Evolutionary conservation across 345 rosid species (phyloP).

Genomic region (Dimocarpus longan): DNA sequence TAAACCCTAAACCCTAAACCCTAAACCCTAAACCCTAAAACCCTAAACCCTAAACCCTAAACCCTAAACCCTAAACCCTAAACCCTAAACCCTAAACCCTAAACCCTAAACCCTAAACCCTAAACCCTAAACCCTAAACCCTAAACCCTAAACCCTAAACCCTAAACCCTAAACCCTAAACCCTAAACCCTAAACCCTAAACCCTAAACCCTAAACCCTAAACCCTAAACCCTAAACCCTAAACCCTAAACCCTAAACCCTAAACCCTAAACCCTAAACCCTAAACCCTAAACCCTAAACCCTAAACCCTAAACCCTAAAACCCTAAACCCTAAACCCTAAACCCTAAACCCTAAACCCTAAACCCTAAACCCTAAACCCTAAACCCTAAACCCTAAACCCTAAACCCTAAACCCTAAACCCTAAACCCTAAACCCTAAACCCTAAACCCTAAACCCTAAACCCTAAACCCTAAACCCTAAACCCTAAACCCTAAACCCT

Average conservation of each 20-base stretch:
- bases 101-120: conserved; percentile 4
- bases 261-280: not conserved
- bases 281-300: not conserved
- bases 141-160: conserved; percentile 1
- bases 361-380: not conserved
- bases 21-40: not conserved
- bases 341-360: conserved; percentile 7
- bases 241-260: not conserved
- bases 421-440: not conserved
- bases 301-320: not conserved
- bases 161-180: conserved; percentile 4
- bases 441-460: conserved; percentile 7
- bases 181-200: conserved; percentile 3
- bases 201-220: conserved; percentile 3
- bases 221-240: conserved; percentile 2
- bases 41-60: conserved; percentile 17
- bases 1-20: not conserved
- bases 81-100: conserved; percentile 4
- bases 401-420: conserved; percentile 8
- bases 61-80: conserved; percentile 10
- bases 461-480: conserved; percentile 14
- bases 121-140: conserved; percentile 2
- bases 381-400: conserved; percentile 10
- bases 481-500: too few species aligned
- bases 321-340: not conserved